These are phyloP conservation scores for Globisporangium apiculatum DNA, from an alignment of 352 stramenopile species.

Conservation along the genomic window DNA sequence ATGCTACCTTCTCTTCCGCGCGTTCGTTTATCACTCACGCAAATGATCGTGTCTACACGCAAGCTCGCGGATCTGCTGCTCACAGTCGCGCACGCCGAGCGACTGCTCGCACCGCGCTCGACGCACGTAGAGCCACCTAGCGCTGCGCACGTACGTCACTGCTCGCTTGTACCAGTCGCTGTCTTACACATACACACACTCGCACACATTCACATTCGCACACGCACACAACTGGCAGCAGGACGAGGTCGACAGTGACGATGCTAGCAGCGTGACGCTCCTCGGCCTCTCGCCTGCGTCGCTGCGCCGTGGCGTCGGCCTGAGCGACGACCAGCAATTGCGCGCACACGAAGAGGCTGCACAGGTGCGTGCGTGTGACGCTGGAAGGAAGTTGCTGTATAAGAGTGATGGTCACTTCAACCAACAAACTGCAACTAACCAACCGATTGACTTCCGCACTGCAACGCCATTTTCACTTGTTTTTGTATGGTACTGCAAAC, in stretches of 20 bases:
- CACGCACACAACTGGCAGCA: neutral
- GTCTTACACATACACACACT: neutral
- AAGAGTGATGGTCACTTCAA: neutral
- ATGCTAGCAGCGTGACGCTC: conserved; percentile 1
- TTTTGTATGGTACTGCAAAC: no score
- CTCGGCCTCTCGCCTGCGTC: conserved; percentile 18
- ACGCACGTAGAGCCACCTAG: neutral
- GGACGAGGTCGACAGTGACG: neutral
- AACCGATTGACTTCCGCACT: no score
- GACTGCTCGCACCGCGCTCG: conserved; percentile 11
- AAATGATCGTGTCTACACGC: no score
- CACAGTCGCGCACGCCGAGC: conserved; percentile 22
- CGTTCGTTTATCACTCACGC: no score
- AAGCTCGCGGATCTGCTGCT: conserved; percentile 21
- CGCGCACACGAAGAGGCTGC: conserved; percentile 15
- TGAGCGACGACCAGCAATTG: conserved; percentile 12
- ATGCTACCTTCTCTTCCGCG: no score
- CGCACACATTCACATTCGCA: no score
- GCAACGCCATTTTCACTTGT: no score
- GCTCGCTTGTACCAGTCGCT: no score
- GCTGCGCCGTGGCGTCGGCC: conserved; percentile 14
- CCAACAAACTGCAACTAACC: neutral
- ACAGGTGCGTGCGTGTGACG: conserved; percentile 9
- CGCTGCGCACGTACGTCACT: no score
- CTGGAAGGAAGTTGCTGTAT: neutral